Conservation (phyloP, 331 rosid genomes). For the Erythrophleum ivorense region DNA sequence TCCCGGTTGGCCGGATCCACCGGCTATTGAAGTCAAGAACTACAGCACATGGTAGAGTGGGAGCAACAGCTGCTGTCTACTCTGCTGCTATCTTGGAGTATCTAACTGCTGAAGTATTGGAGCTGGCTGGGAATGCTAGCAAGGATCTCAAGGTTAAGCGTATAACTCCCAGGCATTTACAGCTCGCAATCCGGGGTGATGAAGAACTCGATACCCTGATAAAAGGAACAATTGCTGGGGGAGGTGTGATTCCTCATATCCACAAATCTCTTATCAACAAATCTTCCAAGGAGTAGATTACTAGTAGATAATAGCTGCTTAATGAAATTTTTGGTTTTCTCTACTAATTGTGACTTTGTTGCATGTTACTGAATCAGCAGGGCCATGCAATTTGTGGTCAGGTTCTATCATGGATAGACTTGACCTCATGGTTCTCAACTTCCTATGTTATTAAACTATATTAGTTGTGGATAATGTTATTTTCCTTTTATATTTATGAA, state of each 20-base stretch:
- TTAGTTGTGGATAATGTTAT: slow-evolving; percentile 44
- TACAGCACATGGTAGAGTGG: slow-evolving; percentile 72
- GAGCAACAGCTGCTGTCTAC: slow-evolving; percentile 84
- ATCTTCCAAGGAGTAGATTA: slow-evolving; percentile 71
- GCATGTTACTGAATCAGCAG: slow-evolving; percentile 32
- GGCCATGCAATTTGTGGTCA: slow-evolving; percentile 35
- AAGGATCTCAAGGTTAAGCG: slow-evolving; percentile 86
- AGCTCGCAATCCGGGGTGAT: slow-evolving; percentile 80
- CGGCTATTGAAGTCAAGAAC: slow-evolving; percentile 67
- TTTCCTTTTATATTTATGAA: neutral
- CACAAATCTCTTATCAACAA: slow-evolving; percentile 85
- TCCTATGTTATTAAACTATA: slow-evolving; percentile 29
- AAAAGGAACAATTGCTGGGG: slow-evolving; percentile 84
- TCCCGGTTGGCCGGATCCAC: slow-evolving; percentile 83
- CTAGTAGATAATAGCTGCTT: slow-evolving; percentile 8
- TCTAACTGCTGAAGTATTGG: slow-evolving; percentile 79
- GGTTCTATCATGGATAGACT: slow-evolving; percentile 33
- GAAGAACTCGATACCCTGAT: slow-evolving; percentile 82
- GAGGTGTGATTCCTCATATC: slow-evolving; percentile 84
- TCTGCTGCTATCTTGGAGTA: slow-evolving; percentile 82
- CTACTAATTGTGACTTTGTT: slow-evolving; percentile 38
- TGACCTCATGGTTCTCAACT: slow-evolving; percentile 34
- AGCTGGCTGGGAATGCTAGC: slow-evolving; percentile 86
- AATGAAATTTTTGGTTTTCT: neutral
- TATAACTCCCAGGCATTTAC: slow-evolving; percentile 78